These are phyloP conservation scores for Verticillium tricorpus DNA, from an alignment of 2,329 filamentous ascomycete genomes.

Conservation along the genomic window DNA sequence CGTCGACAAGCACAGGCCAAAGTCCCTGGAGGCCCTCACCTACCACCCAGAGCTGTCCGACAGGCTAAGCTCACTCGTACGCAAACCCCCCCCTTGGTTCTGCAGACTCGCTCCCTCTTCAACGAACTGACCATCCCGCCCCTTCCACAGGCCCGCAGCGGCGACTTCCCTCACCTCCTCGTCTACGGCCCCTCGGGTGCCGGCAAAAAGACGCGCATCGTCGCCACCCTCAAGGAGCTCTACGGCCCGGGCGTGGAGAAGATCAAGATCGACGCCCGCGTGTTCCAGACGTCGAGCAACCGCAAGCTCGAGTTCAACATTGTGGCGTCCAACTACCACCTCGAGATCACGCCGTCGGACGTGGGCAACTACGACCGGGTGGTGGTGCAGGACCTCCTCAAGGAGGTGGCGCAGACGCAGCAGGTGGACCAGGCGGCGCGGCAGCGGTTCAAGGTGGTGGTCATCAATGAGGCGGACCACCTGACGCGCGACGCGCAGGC, in stretches of 20 bases:
- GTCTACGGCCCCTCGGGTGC: conserved; percentile 96
- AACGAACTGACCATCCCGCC: not conserved
- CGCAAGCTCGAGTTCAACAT: conserved; percentile 99
- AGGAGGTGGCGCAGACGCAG: conserved; percentile 97
- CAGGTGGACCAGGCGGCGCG: conserved; percentile 91
- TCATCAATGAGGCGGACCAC: conserved; percentile 98
- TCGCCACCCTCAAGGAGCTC: conserved; percentile 90
- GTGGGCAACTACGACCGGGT: conserved; percentile 96
- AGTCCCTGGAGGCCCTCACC: conserved; percentile 71
- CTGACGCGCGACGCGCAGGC: conserved; percentile 92
- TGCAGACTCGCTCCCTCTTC: conserved; percentile 10
- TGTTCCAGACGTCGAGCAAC: conserved; percentile 93
- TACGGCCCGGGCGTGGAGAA: conserved; percentile 98
- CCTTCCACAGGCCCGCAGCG: conserved; percentile 73
- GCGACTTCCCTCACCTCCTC: conserved; percentile 95
- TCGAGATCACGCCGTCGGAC: conserved; percentile 96
- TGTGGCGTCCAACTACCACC: conserved; percentile 92
- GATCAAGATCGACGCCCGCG: conserved; percentile 97
- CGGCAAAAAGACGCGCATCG: conserved; percentile 95
- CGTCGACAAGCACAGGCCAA: conserved; percentile 68
- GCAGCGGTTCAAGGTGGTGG: conserved; percentile 96
- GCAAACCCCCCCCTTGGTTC: conserved; percentile 17
- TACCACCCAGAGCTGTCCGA: conserved; percentile 89
- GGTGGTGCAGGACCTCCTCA: conserved; percentile 90
- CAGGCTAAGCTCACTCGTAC: conserved; percentile 78